Evolutionary conservation across 1,284 basidiomycete species (phyloP), one percentile per base, ranked within the genome.

Genomic region (Malassezia japonica): DNA sequence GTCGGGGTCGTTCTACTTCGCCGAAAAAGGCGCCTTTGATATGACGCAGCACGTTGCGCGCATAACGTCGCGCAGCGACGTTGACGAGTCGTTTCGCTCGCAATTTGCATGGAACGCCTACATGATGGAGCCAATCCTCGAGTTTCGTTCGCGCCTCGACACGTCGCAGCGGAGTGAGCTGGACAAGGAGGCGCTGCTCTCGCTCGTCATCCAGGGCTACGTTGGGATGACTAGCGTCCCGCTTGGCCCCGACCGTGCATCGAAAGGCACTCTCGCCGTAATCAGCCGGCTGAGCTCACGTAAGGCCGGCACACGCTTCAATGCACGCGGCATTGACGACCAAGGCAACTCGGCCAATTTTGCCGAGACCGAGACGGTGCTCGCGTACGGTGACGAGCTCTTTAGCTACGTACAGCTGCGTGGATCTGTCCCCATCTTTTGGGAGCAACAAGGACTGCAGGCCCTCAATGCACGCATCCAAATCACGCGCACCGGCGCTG

Each of bases 271-370:
- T 62, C 79, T 91, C 44, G 85, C 89, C 80, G 24, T 86, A 82
- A 21, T 85, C 83, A 39, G 82, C 80, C 21, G 92, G 23, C 78
- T 98, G 7, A 86, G 90, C 28, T 92, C 87, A 83, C 92, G 90
- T 74, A 80, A 91, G 56, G 92, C 94, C 16, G 94, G 94, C 2
- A 96, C 94, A 16, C 82, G 94, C 27, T 98, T 95, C 77, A 92
- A 95, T 68, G 92, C 91, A 3, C 81, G 94, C 51, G 94, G 94
- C 0, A 86, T 99, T 20, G 94, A 98, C 70, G 94, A 99, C 72
- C 89, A 95, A 64, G 92, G 94, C 33, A 85, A 94, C 70, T 87
- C 86, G 16, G 94, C 94, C 41, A 96, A 98, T 71, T 96, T 95
- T 75, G 94, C 94, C 29, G 92, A 91, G 84, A 92, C 91, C 6